Evolutionary conservation across 164 flowering plant species (phyloP), one percentile per base, ranked within the genome.

Genomic region (Stephania japonica): DNA sequence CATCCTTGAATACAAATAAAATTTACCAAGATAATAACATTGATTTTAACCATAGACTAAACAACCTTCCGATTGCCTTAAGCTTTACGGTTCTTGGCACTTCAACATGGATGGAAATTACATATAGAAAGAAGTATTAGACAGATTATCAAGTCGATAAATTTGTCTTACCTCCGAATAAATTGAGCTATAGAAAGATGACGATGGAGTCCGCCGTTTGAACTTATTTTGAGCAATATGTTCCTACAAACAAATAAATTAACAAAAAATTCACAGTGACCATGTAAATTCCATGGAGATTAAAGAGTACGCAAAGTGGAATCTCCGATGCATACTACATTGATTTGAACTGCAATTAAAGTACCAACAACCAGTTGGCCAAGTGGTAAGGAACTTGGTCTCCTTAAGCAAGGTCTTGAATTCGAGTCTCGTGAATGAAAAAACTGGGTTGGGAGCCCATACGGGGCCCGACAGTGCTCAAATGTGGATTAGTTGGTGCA

Each of bases 131-230:
- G 13, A 53, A 53, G 38, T 38, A 47, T 14, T 53, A 4, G 23
- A 50, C 8, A 67, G 16, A 42, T 6, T 50, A 42, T 14, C 70
- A 44, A 7, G 21, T 25, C 42, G 23, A 24, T 68, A 32, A 23
- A 26, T 47, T 50, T 32, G 32, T 43, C 65, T 73, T 62, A 88
- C 91, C 91, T 88, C 88, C 38, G 81, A 78, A 76, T 86, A 86
- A 47, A 88, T 79, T 0, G 59, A 47, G 41, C 77, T 80, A 64
- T 76, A 72, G 73, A 85, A 85, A 25, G 85, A 75, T 65, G 86
- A 78, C 16, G 87, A 77, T 13, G 75, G 79, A 11, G 75, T 76
- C 77, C 75, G 63, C 62, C 80, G 76, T 70, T 64, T 77, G 71
- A 78, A 61, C 74, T 78, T 47, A 24, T 21, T 42, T 70, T 77